Evolutionary conservation across 768 basidiomycete species (phyloP).

Genomic region (Porpolomopsis calyptriformis): DNA sequence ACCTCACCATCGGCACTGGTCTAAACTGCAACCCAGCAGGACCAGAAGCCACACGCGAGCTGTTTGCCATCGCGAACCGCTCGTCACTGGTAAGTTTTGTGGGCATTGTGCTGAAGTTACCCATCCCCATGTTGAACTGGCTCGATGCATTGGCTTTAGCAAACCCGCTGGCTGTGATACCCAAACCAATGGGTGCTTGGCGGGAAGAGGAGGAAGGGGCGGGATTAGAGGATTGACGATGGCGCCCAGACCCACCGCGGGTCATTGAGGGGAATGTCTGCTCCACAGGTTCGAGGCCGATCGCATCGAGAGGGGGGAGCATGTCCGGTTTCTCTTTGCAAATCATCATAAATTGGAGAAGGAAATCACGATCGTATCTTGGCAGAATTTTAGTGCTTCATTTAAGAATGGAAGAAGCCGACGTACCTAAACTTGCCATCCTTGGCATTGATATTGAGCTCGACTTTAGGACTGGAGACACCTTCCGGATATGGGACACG

Average conservation of each 20-base stretch:
- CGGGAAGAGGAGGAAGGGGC: constrained; percentile 29
- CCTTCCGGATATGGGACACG: constrained; percentile 74
- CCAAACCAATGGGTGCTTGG: constrained; percentile 36
- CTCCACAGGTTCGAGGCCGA: constrained; percentile 78
- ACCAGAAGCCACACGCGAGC: constrained; percentile 45
- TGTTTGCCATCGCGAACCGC: constrained; percentile 41
- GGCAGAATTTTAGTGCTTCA: background rate
- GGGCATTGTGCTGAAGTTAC: constrained; percentile 47
- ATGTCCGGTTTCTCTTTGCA: constrained; percentile 93
- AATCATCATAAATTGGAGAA: constrained; percentile 89
- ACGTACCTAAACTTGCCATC: constrained; percentile 81
- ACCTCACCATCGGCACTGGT: constrained; percentile 53
- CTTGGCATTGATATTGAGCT: constrained; percentile 74
- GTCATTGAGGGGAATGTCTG: constrained; percentile 40
- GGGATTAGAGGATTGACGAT: constrained; percentile 36
- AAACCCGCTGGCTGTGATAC: constrained; percentile 28
- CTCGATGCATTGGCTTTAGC: constrained; percentile 36
- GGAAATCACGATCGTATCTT: constrained; percentile 95
- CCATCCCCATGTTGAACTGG: constrained; percentile 39
- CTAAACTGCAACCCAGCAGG: constrained; percentile 42
- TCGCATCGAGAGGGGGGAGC: constrained; percentile 79
- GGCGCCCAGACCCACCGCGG: constrained; percentile 58
- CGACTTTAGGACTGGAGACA: constrained; percentile 69
- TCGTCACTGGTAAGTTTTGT: constrained; percentile 63
- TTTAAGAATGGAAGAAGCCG: background rate